Evolutionary conservation across 257 asterid species (phyloP).

Genomic region (Buddleja alternifolia): DNA sequence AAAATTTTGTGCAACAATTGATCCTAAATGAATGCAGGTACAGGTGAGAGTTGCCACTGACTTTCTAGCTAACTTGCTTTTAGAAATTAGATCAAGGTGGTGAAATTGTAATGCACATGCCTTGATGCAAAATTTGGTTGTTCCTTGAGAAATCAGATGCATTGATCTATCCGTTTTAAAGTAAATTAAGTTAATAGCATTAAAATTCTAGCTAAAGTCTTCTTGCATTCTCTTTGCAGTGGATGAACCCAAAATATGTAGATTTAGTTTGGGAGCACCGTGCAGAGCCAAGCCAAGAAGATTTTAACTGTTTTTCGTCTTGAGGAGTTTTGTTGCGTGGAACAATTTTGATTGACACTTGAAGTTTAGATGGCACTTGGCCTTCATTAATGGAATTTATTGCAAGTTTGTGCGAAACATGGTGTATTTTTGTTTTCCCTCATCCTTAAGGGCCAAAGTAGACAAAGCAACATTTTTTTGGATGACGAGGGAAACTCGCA

Average conservation of each 20-base stretch:
- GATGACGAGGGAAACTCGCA: too few species aligned
- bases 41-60: not conserved
- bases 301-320: slow-evolving; percentile 9
- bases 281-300: not conserved
- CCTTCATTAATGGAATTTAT: not conserved
- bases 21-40: not conserved
- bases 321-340: slow-evolving; percentile 17
- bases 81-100: not conserved
- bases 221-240: slow-evolving; percentile 22
- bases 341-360: not conserved
- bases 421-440: too few species aligned
- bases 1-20: not conserved
- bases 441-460: too few species aligned
- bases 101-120: not conserved
- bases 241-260: not conserved
- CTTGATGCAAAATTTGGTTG: not conserved
- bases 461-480: too few species aligned
- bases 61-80: not conserved
- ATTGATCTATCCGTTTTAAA: not conserved
- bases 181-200: not conserved
- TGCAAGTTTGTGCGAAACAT: too few species aligned
- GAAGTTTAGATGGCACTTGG: not conserved
- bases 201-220: not conserved
- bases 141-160: not conserved
- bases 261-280: slow-evolving; percentile 2